These are phyloP conservation scores for Monosporozyma aquatica DNA, from an alignment of 805 yeast species.

Conservation along the genomic window DNA sequence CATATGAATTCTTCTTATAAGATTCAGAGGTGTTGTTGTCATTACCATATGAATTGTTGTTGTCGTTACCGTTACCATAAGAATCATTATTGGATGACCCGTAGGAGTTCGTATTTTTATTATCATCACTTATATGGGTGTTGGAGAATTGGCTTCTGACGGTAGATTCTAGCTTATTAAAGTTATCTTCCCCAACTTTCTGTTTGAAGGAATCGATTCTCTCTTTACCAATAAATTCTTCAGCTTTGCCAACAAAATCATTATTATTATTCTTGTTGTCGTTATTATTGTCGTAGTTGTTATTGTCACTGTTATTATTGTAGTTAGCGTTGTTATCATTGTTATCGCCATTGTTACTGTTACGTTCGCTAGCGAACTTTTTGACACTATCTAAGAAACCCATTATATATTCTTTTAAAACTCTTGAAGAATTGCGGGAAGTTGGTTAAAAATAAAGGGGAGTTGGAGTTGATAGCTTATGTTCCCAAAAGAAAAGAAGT, in stretches of 20 bases:
- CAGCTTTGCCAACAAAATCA: conserved; percentile 25
- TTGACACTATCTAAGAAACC: conserved; percentile 38
- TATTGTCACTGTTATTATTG: conserved; percentile 22
- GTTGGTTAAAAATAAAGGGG: neutral
- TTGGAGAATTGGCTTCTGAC: conserved; percentile 25
- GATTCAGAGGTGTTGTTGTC: no score
- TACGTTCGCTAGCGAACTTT: conserved; percentile 23
- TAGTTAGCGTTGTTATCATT: conserved; percentile 1
- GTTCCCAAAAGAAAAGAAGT: no score
- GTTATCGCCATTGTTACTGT: neutral
- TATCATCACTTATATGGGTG: conserved; percentile 21
- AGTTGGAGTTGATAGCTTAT: no score
- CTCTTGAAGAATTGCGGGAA: neutral
- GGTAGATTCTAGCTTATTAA: conserved; percentile 22
- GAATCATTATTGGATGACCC: conserved; percentile 11
- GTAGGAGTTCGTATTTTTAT: conserved; percentile 5
- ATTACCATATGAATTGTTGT: conserved; percentile 24
- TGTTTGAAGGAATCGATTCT: conserved; percentile 21
- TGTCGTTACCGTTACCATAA: conserved; percentile 16
- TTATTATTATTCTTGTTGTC: conserved; percentile 13
- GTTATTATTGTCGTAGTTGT: conserved; percentile 24
- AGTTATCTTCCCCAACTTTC: conserved; percentile 29
- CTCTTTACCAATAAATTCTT: conserved; percentile 26
- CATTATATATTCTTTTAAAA: conserved; percentile 25
- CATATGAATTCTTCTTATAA: conserved; percentile 19